phyloP scores from a whole-genome alignment of 805 yeast genomes.

The Spathaspora boniae region DNA sequence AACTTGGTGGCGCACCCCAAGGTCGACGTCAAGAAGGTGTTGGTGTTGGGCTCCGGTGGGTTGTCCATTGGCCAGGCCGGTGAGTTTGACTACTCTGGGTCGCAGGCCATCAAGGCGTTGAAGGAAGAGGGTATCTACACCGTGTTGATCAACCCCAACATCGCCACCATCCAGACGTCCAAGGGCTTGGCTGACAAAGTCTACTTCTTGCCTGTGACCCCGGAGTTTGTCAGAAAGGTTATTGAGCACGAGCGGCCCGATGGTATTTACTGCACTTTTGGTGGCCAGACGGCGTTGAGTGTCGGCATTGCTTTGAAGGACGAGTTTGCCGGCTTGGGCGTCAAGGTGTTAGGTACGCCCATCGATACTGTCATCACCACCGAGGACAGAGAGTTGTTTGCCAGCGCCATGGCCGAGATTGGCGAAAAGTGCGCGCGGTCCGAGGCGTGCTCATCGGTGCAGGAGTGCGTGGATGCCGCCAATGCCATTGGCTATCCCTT shows the following conservation, averaged over 20 bases:
- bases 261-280: conserved; percentile 94
- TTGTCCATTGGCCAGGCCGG: conserved; percentile 99
- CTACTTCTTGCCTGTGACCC: conserved; percentile 94
- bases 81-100: conserved; percentile 97
- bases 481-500: conserved; percentile 89
- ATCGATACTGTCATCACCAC: conserved; percentile 95
- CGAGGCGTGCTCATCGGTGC: conserved; percentile 73
- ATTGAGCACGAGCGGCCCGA: conserved; percentile 95
- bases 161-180: conserved; percentile 97
- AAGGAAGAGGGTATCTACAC: conserved; percentile 98
- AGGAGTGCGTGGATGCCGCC: conserved; percentile 84
- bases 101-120: conserved; percentile 97
- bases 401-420: conserved; percentile 92
- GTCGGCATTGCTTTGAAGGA: conserved; percentile 96
- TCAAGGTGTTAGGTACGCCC: conserved; percentile 93
- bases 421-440: conserved; percentile 95
- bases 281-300: conserved; percentile 97
- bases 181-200: conserved; percentile 98
- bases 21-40: conserved; percentile 82
- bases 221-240: conserved; percentile 95
- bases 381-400: conserved; percentile 95
- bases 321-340: conserved; percentile 88
- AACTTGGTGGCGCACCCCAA: conserved; percentile 74
- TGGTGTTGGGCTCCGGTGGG: conserved; percentile 97
- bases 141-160: conserved; percentile 92